Conservation (phyloP, 2,329 filamentous ascomycete species). For the Fusarium sp. region DNA sequence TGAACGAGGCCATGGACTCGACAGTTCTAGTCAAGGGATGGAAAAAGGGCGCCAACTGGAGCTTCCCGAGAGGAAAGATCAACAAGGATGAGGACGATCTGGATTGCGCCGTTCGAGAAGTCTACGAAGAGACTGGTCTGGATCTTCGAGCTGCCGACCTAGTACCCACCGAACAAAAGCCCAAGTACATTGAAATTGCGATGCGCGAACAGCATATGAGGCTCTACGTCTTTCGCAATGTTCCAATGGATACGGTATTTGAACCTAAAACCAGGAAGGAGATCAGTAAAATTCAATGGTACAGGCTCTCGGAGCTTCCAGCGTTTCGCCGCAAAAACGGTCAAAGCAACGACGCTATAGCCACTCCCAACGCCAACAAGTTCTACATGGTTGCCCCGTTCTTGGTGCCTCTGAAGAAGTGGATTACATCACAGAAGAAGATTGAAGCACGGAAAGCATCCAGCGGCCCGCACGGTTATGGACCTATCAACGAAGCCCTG, state of each 20-base stretch:
- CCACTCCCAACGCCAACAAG: constrained; percentile 79
- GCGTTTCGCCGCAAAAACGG: constrained; percentile 80
- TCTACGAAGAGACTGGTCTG: constrained; percentile 95
- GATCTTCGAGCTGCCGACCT: constrained; percentile 84
- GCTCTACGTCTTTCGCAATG: constrained; percentile 90
- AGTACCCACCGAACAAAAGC: constrained; percentile 77
- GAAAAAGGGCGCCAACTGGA: constrained; percentile 98
- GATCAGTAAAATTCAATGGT: constrained; percentile 98
- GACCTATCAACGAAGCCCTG: constrained; percentile 67
- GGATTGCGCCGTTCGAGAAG: constrained; percentile 93
- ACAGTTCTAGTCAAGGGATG: constrained; percentile 95
- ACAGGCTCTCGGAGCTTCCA: constrained; percentile 88
- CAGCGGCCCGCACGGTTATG: constrained; percentile 59
- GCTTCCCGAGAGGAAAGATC: constrained; percentile 96
- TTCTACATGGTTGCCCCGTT: constrained; percentile 99
- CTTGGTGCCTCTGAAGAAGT: constrained; percentile 86
- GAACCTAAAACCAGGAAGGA: constrained; percentile 94
- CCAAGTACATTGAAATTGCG: constrained; percentile 88
- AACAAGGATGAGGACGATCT: constrained; percentile 97
- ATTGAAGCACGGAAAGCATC: constrained; percentile 69
- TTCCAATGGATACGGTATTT: constrained; percentile 89
- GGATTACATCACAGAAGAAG: constrained; percentile 89
- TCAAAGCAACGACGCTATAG: constrained; percentile 68
- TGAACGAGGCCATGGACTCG: constrained; percentile 95
- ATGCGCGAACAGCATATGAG: constrained; percentile 95